phyloP scores from a whole-genome alignment of 768 basidiomycete species.

The Trametes sanguinea region DNA sequence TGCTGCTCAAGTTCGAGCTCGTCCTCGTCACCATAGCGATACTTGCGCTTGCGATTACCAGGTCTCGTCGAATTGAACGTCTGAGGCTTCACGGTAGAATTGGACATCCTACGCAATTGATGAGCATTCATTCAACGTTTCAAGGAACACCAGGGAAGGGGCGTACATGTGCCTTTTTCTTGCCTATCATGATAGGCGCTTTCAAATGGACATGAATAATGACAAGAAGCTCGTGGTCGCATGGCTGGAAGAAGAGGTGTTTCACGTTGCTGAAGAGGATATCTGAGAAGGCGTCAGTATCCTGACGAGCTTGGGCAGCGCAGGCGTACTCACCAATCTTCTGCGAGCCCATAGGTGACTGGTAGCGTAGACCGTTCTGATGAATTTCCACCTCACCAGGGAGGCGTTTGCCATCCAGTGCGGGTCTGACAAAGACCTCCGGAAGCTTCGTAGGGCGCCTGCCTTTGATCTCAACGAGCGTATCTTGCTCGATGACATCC shows the following conservation, averaged over 20 bases:
- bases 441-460: conserved; percentile 82
- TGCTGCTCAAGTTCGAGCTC: conserved; percentile 99
- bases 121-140: conserved; percentile 6
- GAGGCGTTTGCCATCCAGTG: conserved; percentile 90
- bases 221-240: conserved; percentile 92
- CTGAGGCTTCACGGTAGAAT: conserved; percentile 97
- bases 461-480: conserved; percentile 85
- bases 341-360: conserved; percentile 82
- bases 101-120: conserved; percentile 75
- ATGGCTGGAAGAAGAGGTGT: conserved; percentile 98
- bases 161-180: conserved; percentile 93
- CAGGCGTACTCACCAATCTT: conserved; percentile 70
- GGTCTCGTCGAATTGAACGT: conserved; percentile 99
- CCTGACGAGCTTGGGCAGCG: not conserved
- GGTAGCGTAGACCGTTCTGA: conserved; percentile 93
- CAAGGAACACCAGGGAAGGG: not conserved
- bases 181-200: conserved; percentile 97
- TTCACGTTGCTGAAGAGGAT: conserved; percentile 96
- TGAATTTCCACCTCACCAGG: conserved; percentile 99
- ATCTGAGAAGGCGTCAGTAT: conserved; percentile 54
- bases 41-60: conserved; percentile 96
- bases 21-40: conserved; percentile 97
- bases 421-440: conserved; percentile 92
- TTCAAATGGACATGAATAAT: conserved; percentile 93
- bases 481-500: conserved; percentile 95